Conservation (phyloP, 164 flowering plant species). For the Macadamia integrifolia region DNA sequence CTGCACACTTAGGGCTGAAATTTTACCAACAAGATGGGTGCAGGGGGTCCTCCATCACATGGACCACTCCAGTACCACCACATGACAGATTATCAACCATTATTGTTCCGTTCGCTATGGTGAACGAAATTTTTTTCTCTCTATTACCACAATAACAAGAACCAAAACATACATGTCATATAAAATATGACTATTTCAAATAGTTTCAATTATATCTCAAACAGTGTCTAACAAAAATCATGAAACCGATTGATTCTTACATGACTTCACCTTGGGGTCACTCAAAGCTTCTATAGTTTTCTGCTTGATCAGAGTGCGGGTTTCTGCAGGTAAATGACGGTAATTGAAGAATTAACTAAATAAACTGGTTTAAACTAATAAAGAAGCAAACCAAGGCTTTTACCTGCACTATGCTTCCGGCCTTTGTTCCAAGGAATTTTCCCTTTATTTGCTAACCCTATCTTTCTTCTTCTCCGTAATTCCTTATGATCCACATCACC, state of each 20-base stretch:
- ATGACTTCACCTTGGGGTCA: conserved; percentile 95
- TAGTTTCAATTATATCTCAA: background rate
- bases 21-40: too few relatives aligned
- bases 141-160: too few relatives aligned
- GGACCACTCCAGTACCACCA: too few relatives aligned
- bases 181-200: background rate
- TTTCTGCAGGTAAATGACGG: conserved; percentile 36
- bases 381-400: background rate
- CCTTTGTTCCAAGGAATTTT: conserved; percentile 86
- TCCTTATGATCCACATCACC: conserved; percentile 28
- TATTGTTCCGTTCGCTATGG: too few relatives aligned
- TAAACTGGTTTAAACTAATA: background rate
- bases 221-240: conserved; percentile 3
- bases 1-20: too few relatives aligned
- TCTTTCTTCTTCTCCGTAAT: conserved; percentile 49
- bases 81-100: too few relatives aligned
- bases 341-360: conserved; percentile 3
- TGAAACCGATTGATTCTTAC: conserved; percentile 46
- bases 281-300: conserved; percentile 79
- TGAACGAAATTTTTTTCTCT: too few relatives aligned
- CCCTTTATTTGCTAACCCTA: conserved; percentile 68
- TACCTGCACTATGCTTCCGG: conserved; percentile 67
- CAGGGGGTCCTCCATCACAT: too few relatives aligned
- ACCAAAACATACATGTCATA: too few relatives aligned
- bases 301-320: conserved; percentile 60